Base-by-base conservation (phyloP, 306 rosid species). In the Hippophae gyantsensis region DNA sequence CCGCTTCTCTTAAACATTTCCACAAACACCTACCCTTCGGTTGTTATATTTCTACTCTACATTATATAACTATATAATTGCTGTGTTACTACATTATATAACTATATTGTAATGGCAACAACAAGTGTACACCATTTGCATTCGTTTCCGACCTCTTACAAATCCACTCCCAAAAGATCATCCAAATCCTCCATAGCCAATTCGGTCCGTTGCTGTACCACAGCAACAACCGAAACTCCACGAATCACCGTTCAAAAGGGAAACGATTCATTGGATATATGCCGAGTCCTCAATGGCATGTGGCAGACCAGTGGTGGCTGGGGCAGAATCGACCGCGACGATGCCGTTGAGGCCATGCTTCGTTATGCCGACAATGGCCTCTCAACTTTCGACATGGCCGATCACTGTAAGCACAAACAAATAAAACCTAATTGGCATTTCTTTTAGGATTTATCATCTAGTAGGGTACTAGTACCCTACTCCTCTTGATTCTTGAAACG, bases 371-470 rank as follows among this genome's bases (percentile, higher is more conserved):
- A 92, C 69, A 75, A 95, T 43, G 96, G 96, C 57, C 73, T 85
- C 40, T 63, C 89, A 67, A 87, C 98, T 59, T 85, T 87, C 71
- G 98, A 92, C 79, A 87, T 87, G 96, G 95, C 98, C 48, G 98
- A 92, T 75, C 96, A 87, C 75, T 87, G 96, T 83, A 65, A 40
- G 78, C 64, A 48, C 26, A 54, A 46, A 48, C 11, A 48, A 13
- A 38, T 66, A 7, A 9, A 5, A 10, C 13, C 23, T 10, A 4
- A 59, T 8, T n/a, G 13, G 46, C 45, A 12, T 44, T 49, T 32
- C 41, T 50, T 50, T 48, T 46, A 52, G 0, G 0, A 42, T 40
- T 42, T 42, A 13, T 18, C 3, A 6, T 13, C 8, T 43, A 7
- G 13, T 18, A 18, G 23, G 23, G 23, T 5, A 7, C 2, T 13